Percentiles rank a stretch among this genome's conserved stretches.
Conservation (phyloP, 805 yeast genomes). For the Ogataea dorogensis region DNA sequence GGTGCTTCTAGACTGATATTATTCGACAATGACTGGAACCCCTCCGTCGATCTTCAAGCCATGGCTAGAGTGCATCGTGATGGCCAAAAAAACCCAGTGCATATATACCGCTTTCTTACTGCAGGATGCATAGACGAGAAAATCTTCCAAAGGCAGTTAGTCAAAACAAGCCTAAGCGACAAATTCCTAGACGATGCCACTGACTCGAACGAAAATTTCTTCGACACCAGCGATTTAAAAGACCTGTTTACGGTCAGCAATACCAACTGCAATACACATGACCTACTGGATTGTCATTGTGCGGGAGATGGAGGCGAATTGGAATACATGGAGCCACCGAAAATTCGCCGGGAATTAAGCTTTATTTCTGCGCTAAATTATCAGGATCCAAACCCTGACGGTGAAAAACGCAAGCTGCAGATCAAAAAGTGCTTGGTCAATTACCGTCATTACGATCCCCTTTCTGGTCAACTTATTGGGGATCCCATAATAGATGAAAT, state of each 20-base stretch:
- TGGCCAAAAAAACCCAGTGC: slow-evolving; percentile 80
- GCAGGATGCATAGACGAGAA: slow-evolving; percentile 94
- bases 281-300: slow-evolving; percentile 64
- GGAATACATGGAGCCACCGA: slow-evolving; percentile 15
- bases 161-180: slow-evolving; percentile 77
- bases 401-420: slow-evolving; percentile 38
- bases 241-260: slow-evolving; percentile 66
- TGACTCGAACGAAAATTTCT: slow-evolving; percentile 58
- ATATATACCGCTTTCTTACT: slow-evolving; percentile 76
- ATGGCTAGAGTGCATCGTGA: slow-evolving; percentile 95
- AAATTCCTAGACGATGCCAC: slow-evolving; percentile 52
- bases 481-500: slow-evolving; percentile 31
- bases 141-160: slow-evolving; percentile 85
- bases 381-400: slow-evolving; percentile 25
- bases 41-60: slow-evolving; percentile 87
- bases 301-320: slow-evolving; percentile 47
- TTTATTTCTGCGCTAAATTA: slow-evolving; percentile 61
- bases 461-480: slow-evolving; percentile 6
- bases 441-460: slow-evolving; percentile 63
- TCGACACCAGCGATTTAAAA: slow-evolving; percentile 64
- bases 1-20: slow-evolving; percentile 87
- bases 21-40: slow-evolving; percentile 97
- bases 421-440: slow-evolving; percentile 60
- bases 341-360: slow-evolving; percentile 24
- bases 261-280: slow-evolving; percentile 72